Evolutionary conservation across 768 basidiomycete genomes (phyloP).

Genomic region (Clathrus columnatus): DNA sequence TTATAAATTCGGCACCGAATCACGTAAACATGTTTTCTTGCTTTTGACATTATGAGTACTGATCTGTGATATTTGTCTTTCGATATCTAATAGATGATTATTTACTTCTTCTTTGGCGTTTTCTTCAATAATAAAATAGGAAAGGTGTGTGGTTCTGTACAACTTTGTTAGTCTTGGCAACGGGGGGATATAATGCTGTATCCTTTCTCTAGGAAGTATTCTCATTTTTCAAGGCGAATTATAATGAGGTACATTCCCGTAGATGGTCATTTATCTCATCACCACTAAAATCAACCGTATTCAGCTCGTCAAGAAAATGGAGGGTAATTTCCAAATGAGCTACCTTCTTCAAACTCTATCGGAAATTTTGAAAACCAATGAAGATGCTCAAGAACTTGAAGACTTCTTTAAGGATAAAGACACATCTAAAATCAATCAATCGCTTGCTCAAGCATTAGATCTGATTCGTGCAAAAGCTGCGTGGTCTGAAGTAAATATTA

Average conservation of each 20-base stretch:
- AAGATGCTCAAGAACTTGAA: slow-evolving; percentile 54
- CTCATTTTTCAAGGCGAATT: slow-evolving; percentile 62
- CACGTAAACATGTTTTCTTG: slow-evolving; percentile 58
- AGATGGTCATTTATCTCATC: neutral
- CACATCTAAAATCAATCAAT: slow-evolving; percentile 56
- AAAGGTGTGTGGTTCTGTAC: slow-evolving; percentile 18
- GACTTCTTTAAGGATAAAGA: slow-evolving; percentile 75
- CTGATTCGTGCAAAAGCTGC: slow-evolving; percentile 49
- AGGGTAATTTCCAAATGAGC: slow-evolving; percentile 56
- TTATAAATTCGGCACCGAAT: slow-evolving; percentile 43
- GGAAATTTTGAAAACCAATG: slow-evolving; percentile 47
- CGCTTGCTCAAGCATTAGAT: slow-evolving; percentile 61
- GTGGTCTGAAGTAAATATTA: slow-evolving; percentile 48
- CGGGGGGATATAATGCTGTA: neutral
- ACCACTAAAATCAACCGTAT: slow-evolving; percentile 4
- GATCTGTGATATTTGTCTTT: too few species aligned
- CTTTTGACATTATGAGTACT: slow-evolving; percentile 38
- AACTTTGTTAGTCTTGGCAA: neutral
- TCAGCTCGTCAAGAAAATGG: slow-evolving; percentile 60
- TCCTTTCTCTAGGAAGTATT: slow-evolving; percentile 26
- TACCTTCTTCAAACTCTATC: slow-evolving; percentile 27
- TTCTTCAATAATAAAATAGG: slow-evolving; percentile 47
- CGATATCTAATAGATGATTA: slow-evolving; percentile 51
- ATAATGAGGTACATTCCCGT: slow-evolving; percentile 40
- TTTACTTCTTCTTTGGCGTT: slow-evolving; percentile 56